These are phyloP conservation scores for Trichoderma cornu-damae DNA, from an alignment of 2,329 filamentous ascomycete genomes.

Conservation along the genomic window DNA sequence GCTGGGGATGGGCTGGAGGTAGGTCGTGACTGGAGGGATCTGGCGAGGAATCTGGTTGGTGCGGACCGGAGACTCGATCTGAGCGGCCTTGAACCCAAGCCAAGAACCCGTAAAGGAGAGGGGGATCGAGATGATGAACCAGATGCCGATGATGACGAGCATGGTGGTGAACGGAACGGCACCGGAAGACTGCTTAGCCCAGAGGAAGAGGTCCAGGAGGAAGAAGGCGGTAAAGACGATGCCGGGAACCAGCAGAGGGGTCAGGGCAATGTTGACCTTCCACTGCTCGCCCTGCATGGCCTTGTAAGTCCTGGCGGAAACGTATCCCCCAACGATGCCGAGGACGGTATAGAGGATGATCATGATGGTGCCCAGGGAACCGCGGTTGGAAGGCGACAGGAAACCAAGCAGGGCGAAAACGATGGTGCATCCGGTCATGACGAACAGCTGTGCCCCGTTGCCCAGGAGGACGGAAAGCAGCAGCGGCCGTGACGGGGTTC, in stretches of 20 bases:
- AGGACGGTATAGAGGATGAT: constrained; percentile 90
- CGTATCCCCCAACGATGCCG: constrained; percentile 86
- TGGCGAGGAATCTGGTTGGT: constrained; percentile 98
- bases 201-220: constrained; percentile 91
- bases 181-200: constrained; percentile 86
- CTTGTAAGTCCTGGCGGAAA: constrained; percentile 89
- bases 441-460: constrained; percentile 92
- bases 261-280: constrained; percentile 89
- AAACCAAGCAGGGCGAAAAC: constrained; percentile 90
- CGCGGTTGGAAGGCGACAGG: constrained; percentile 90
- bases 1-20: constrained; percentile 79
- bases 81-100: constrained; percentile 76
- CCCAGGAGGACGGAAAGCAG: constrained; percentile 83
- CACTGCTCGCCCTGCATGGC: constrained; percentile 85
- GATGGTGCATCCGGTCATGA: constrained; percentile 95
- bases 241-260: constrained; percentile 77
- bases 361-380: constrained; percentile 88
- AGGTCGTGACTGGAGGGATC: constrained; percentile 78
- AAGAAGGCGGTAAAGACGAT: constrained; percentile 88
- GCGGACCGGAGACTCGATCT: constrained; percentile 74
- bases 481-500: constrained; percentile 75
- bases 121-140: constrained; percentile 95
- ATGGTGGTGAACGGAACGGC: constrained; percentile 96
- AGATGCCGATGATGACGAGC: constrained; percentile 87
- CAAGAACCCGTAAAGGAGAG: constrained; percentile 86